Percentiles rank a stretch among this genome's conserved stretches.
These are phyloP conservation scores for Sarocladium oryzae DNA, from an alignment of 2,329 filamentous ascomycete genomes.

Conservation along the genomic window DNA sequence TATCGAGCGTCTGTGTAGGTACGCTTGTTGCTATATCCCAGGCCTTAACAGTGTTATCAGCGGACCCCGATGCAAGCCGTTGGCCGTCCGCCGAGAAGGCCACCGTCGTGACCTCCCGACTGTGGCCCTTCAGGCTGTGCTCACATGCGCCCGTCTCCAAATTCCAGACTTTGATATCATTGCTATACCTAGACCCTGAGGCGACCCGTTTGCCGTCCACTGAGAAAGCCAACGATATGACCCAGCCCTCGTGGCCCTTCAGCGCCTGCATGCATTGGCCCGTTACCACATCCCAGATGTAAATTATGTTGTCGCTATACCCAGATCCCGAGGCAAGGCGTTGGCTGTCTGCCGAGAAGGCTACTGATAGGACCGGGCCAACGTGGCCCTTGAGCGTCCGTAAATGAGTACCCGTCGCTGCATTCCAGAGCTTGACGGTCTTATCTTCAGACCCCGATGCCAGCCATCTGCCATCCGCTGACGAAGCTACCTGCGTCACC, in stretches of 20 bases:
- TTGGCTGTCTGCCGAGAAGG: not conserved
- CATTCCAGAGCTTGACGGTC: conserved; percentile 11
- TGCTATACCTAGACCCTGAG: conserved; percentile 6
- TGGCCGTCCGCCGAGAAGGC: no score
- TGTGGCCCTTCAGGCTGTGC: not conserved
- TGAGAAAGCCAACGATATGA: conserved; percentile 12
- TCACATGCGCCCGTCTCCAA: not conserved
- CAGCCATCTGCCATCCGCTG: not conserved
- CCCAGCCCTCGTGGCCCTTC: conserved; percentile 11
- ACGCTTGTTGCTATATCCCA: conserved; percentile 3
- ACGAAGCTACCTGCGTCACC: not conserved
- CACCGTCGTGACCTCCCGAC: no score
- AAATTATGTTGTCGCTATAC: conserved; percentile 10
- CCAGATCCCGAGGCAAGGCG: conserved; percentile 3
- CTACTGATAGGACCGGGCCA: not conserved
- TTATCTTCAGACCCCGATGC: conserved; percentile 9
- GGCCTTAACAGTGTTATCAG: conserved; percentile 5
- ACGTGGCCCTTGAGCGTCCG: conserved; percentile 10
- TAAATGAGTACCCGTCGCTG: not conserved
- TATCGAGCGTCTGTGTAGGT: not conserved
- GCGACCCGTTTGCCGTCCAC: conserved; percentile 8
- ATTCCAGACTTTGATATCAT: not conserved
- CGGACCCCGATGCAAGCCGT: no score
- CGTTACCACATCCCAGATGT: conserved; percentile 11
- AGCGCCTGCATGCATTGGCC: conserved; percentile 10